Evolutionary conservation across 2,329 filamentous ascomycete genomes (phyloP).

Genomic region (Ascochyta pisi): DNA sequence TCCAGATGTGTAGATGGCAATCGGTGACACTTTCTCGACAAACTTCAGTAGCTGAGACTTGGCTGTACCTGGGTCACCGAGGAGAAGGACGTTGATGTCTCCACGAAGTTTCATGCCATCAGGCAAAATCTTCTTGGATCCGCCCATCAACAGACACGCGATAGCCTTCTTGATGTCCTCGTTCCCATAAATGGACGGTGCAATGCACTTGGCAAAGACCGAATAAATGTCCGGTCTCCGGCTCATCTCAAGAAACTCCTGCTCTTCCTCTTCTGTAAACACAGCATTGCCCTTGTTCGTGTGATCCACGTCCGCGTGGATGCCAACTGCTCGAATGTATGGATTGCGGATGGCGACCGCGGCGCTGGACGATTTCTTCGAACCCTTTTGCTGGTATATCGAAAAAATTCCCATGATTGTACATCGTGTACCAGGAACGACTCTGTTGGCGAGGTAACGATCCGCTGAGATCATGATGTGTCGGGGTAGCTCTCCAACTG

Average conservation of each 20-base stretch:
- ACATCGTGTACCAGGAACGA: slow-evolving; percentile 93
- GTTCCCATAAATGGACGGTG: slow-evolving; percentile 97
- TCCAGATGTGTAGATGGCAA: slow-evolving; percentile 97
- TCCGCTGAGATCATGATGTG: slow-evolving; percentile 98
- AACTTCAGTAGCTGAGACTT: slow-evolving; percentile 98
- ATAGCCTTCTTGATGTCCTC: slow-evolving; percentile 97
- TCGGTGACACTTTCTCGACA: slow-evolving; percentile 93
- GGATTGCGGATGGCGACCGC: slow-evolving; percentile 96
- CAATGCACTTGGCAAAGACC: slow-evolving; percentile 88
- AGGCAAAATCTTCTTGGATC: slow-evolving; percentile 95
- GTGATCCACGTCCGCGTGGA: slow-evolving; percentile 88
- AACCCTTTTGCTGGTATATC: slow-evolving; percentile 92
- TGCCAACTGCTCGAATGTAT: slow-evolving; percentile 90
- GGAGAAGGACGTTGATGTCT: slow-evolving; percentile 95
- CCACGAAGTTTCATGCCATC: slow-evolving; percentile 98
- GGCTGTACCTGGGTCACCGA: slow-evolving; percentile 96
- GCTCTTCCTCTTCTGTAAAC: slow-evolving; percentile 95
- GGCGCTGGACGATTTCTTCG: slow-evolving; percentile 75
- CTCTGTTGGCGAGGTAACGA: slow-evolving; percentile 90
- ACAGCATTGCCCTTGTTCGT: slow-evolving; percentile 82
- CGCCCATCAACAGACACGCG: slow-evolving; percentile 88
- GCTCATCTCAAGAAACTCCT: slow-evolving; percentile 93
- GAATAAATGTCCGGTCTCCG: slow-evolving; percentile 91
- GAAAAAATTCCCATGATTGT: slow-evolving; percentile 98
- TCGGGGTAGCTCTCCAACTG: slow-evolving; percentile 91